Evolutionary conservation across 768 basidiomycete species (phyloP), one percentile per base, ranked within the genome.

Genomic region (Omphalotus guepiniiformis): DNA sequence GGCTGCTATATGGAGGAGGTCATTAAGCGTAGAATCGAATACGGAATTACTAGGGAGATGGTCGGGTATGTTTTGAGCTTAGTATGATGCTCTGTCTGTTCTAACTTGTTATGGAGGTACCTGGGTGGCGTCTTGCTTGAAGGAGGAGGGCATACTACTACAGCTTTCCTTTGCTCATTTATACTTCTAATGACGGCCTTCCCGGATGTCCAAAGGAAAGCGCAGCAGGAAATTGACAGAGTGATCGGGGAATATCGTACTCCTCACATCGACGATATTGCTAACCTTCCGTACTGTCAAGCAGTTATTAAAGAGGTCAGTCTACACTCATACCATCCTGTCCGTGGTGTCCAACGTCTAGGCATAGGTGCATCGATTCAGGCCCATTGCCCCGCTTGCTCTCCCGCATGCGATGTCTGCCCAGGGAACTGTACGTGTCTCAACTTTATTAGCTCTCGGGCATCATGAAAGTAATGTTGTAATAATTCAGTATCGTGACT

Each of bases 1-100:
- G 69, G 63, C 1, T 57, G 56, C 37, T 68, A 60, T 41, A 56
- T 68, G 55, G 69, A 70, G 50, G 53, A 59, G 18, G 47, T 66
- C n/a, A 42, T 67, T 7, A 42, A 46, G 26, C 56, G 58, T n/a
- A 44, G 39, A 18, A 42, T 59, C 18, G 55, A 59, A 47, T 56
- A 48, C 22, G 63, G 61, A 3, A 23, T 64, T 48, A 42, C 47
- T 25, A 52, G 60, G 8, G 60, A 65, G 19, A 42, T 58, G 16
- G 35, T 55, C 19, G 56, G 51, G 64, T 65, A 41, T 22, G 61
- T 47, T 18, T 4, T 46, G 35, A 39, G 30, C 26, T 29, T 25
- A 19, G 22, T 32, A 38, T 21, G 47, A 27, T 23, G 2, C 32
- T 23, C 2, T 2, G 4, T 13, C 6, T 27, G 12, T 29, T 28